A percentile compares a stretch with the other conserved stretches of the same genome.
These are phyloP conservation scores for Trichoderma guizhouense DNA, from an alignment of 2,329 filamentous ascomycete genomes.

Conservation along the genomic window DNA sequence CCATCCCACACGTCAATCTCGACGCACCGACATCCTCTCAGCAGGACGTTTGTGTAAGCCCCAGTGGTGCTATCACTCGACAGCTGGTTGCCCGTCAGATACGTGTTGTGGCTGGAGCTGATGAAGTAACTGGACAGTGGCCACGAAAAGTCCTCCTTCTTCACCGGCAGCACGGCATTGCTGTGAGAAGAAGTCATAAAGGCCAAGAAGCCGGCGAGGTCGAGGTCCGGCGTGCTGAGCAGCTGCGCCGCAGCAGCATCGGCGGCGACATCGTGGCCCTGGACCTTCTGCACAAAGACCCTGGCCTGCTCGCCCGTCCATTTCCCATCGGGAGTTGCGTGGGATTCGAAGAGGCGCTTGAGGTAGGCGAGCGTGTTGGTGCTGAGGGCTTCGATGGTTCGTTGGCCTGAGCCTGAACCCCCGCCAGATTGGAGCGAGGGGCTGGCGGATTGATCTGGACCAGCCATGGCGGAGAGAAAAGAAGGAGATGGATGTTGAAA, in stretches of 20 bases:
- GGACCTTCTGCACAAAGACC: slow-evolving; percentile 46
- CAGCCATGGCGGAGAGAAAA: not conserved
- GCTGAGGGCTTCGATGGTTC: slow-evolving; percentile 41
- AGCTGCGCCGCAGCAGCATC: slow-evolving; percentile 26
- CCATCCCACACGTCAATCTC: slow-evolving; percentile 97
- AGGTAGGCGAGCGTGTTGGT: slow-evolving; percentile 41
- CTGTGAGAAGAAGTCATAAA: slow-evolving; percentile 54
- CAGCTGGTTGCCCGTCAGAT: slow-evolving; percentile 84
- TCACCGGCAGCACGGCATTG: slow-evolving; percentile 40
- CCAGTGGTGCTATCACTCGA: slow-evolving; percentile 83
- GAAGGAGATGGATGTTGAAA: not conserved
- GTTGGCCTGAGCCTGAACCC: slow-evolving; percentile 42
- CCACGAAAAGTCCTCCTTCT: slow-evolving; percentile 58
- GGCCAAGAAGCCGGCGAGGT: slow-evolving; percentile 48
- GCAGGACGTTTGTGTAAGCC: slow-evolving; percentile 79
- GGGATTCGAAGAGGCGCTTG: slow-evolving; percentile 44
- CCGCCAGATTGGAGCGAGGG: slow-evolving; percentile 43
- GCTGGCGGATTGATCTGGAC: not conserved
- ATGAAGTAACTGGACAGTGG: slow-evolving; percentile 91
- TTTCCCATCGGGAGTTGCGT: slow-evolving; percentile 39
- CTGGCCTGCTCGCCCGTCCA: slow-evolving; percentile 47
- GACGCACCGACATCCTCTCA: slow-evolving; percentile 83
- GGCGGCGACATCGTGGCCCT: slow-evolving; percentile 40
- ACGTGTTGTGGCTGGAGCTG: slow-evolving; percentile 93
- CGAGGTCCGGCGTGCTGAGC: slow-evolving; percentile 36